Conservation (phyloP, 495 filamentous ascomycete genomes). For the Acidomyces sp. region DNA sequence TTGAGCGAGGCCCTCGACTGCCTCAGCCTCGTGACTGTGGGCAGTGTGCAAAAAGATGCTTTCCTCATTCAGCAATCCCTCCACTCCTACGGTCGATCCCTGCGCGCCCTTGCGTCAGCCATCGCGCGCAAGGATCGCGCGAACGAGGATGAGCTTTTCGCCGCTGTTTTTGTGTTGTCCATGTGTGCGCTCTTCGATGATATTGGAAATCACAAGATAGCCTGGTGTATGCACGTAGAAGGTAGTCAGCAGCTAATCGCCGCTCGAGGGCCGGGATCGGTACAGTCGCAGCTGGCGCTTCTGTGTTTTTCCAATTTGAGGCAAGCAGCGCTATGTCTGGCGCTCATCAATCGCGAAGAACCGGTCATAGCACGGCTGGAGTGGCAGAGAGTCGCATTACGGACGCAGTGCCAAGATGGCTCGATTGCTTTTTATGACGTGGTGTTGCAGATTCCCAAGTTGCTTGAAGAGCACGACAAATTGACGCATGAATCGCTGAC, state of each 20-base stretch:
- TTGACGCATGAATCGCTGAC: neutral
- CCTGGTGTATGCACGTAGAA: slow-evolving; percentile 12
- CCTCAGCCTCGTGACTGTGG: slow-evolving; percentile 11
- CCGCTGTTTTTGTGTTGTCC: slow-evolving; percentile 6
- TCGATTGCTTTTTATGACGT: slow-evolving; percentile 12
- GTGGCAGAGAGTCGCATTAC: slow-evolving; percentile 14
- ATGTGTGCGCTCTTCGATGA: slow-evolving; percentile 15
- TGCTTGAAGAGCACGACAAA: slow-evolving; percentile 11
- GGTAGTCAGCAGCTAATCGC: slow-evolving; percentile 11
- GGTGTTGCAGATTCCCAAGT: slow-evolving; percentile 13
- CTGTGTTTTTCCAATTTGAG: slow-evolving; percentile 12
- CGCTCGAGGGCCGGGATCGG: slow-evolving; percentile 6
- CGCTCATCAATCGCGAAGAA: slow-evolving; percentile 15
- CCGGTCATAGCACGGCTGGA: slow-evolving; percentile 8
- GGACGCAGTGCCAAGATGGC: slow-evolving; percentile 2
- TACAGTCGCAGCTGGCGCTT: slow-evolving; percentile 10
- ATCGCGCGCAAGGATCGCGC: slow-evolving; percentile 1
- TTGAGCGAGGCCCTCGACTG: slow-evolving; percentile 9
- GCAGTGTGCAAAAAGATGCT: slow-evolving; percentile 12
- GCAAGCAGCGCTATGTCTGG: slow-evolving; percentile 9
- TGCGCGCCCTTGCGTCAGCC: slow-evolving; percentile 4
- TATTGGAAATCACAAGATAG: slow-evolving; percentile 8
- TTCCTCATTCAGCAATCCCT: slow-evolving; percentile 5
- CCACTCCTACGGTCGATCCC: slow-evolving; percentile 6
- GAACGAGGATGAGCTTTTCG: slow-evolving; percentile 12